These are phyloP conservation scores for Rhizopus stolonifer DNA, from an alignment of 371 early-diverging fungal genomes.

Conservation along the genomic window DNA sequence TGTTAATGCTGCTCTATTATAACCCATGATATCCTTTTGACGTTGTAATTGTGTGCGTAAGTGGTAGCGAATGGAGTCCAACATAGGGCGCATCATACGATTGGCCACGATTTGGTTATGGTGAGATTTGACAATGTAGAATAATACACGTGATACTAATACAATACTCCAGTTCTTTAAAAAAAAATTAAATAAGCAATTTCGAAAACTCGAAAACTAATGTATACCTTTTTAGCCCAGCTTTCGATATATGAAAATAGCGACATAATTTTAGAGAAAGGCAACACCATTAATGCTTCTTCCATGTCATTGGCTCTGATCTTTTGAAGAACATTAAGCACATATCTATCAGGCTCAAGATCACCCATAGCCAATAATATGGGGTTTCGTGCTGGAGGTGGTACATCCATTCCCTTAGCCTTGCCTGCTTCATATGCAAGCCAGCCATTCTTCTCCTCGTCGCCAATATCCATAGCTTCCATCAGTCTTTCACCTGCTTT, in stretches of 20 bases:
- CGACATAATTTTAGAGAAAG: conserved; percentile 75
- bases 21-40: conserved; percentile 78
- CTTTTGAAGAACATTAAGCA: conserved; percentile 72
- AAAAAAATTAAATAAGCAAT: conserved; percentile 4
- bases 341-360: conserved; percentile 76
- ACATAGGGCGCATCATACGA: conserved; percentile 71
- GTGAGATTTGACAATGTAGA: conserved; percentile 78
- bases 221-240: conserved; percentile 83
- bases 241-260: conserved; percentile 73
- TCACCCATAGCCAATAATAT: conserved; percentile 73
- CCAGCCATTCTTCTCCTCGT: conserved; percentile 75
- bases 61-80: conserved; percentile 71
- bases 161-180: conserved; percentile 79
- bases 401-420: conserved; percentile 47
- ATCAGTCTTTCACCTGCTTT: conserved; percentile 91
- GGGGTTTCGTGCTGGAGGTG: conserved; percentile 66
- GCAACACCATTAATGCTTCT: conserved; percentile 84
- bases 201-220: no score
- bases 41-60: conserved; percentile 62
- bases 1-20: conserved; percentile 73
- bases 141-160: conserved; percentile 77
- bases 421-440: conserved; percentile 62
- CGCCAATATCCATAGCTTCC: conserved; percentile 87
- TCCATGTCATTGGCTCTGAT: conserved; percentile 85
- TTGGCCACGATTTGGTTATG: conserved; percentile 82